A percentile compares a stretch with the other conserved stretches of the same genome.
phyloP scores from a whole-genome alignment of 352 stramenopile genomes.

The Globisporangium acanthophoron region DNA sequence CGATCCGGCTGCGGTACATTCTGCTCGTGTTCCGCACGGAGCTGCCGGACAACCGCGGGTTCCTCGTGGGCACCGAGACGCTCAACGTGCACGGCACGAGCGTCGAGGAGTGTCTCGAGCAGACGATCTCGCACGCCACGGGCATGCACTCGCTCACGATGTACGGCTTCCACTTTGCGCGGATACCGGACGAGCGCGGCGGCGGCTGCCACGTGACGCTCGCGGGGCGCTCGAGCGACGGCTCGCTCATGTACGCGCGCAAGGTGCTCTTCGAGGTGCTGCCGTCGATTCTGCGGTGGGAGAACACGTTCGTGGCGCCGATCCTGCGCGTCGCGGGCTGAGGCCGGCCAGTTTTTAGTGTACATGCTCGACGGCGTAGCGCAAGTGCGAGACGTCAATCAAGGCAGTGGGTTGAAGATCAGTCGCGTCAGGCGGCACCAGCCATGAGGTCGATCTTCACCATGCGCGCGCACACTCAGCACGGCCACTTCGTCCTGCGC shows the following conservation, averaged over 20 bases:
- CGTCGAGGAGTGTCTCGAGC: constrained; percentile 18
- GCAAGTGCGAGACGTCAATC: too few species aligned
- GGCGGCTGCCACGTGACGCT: constrained; percentile 26
- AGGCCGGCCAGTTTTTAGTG: neutral
- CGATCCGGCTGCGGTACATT: constrained; percentile 25
- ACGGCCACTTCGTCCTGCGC: too few species aligned
- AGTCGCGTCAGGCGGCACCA: too few species aligned
- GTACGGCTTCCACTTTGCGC: constrained; percentile 30
- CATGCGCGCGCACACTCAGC: too few species aligned
- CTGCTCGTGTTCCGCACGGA: constrained; percentile 21
- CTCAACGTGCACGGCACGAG: constrained; percentile 18
- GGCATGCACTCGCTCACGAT: constrained; percentile 25
- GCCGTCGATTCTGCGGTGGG: constrained; percentile 34
- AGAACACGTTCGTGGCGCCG: constrained; percentile 27
- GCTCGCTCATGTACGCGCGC: constrained; percentile 23
- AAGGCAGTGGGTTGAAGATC: too few species aligned
- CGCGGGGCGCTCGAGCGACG: constrained; percentile 23
- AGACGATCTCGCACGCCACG: constrained; percentile 14
- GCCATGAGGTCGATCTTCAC: too few species aligned
- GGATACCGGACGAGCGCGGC: constrained; percentile 4
- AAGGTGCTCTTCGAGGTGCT: constrained; percentile 32
- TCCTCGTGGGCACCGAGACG: constrained; percentile 25
- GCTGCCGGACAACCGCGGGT: constrained; percentile 12
- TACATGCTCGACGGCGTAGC: too few species aligned
- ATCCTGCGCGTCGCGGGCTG: constrained; percentile 23